Evolutionary conservation across 2,329 filamentous ascomycete genomes (phyloP).

Genomic region (Claviceps spartinae): DNA sequence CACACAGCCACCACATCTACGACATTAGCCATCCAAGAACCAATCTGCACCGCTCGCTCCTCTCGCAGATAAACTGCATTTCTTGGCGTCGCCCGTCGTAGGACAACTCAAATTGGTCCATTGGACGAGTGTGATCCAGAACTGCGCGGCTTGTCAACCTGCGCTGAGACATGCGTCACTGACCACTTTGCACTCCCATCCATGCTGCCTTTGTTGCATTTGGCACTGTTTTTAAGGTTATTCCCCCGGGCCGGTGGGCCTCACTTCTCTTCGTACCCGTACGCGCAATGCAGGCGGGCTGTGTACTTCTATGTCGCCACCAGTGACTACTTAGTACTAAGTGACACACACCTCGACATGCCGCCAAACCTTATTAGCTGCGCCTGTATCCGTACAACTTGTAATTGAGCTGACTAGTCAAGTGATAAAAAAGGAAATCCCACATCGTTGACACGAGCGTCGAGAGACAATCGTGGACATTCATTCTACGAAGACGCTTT

Average conservation of each 20-base stretch:
- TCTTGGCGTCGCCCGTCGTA: slow-evolving; percentile 1
- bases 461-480: background rate
- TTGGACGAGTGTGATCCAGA: background rate
- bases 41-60: background rate
- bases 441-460: background rate
- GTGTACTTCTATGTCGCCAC: too few species aligned
- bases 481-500: background rate
- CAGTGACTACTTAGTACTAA: too few species aligned
- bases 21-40: background rate
- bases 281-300: background rate
- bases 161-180: slow-evolving; percentile 4
- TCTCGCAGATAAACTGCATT: background rate
- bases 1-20: background rate
- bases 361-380: background rate
- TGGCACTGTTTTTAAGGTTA: slow-evolving; percentile 8
- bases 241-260: background rate
- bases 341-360: background rate
- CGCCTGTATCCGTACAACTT: background rate
- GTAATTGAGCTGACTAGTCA: too few species aligned
- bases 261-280: background rate
- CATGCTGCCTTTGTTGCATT: background rate
- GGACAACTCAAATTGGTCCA: background rate
- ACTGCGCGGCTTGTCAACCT: background rate
- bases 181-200: background rate
- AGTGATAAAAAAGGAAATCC: background rate